These are phyloP conservation scores for Penicillium sp. DNA, from an alignment of 2,329 filamentous ascomycete genomes.

Conservation along the genomic window DNA sequence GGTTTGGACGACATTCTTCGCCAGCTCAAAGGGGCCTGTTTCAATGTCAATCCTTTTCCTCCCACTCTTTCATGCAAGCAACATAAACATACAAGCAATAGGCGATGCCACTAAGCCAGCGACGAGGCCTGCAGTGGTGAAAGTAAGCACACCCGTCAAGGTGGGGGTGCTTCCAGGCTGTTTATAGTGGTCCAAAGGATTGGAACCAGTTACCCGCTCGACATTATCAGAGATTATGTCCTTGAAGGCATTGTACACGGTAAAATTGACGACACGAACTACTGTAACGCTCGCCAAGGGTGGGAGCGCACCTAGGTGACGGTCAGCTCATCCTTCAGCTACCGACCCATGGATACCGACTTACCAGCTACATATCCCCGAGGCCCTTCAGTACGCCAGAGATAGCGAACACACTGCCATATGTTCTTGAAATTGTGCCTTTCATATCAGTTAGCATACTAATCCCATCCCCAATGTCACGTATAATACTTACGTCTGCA, in stretches of 20 bases:
- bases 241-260: conserved; percentile 45
- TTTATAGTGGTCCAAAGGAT: conserved; percentile 41
- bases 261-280: conserved; percentile 46
- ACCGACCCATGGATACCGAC: conserved; percentile 2
- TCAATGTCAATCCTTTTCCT: neutral
- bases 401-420: conserved; percentile 42
- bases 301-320: conserved; percentile 39
- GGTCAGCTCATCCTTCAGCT: neutral
- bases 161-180: conserved; percentile 42
- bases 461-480: neutral
- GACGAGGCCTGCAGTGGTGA: conserved; percentile 41
- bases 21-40: conserved; percentile 46
- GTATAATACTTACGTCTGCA: conserved; percentile 44
- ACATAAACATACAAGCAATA: conserved; percentile 40
- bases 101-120: conserved; percentile 43
- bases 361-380: conserved; percentile 48
- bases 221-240: conserved; percentile 39
- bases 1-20: conserved; percentile 50
- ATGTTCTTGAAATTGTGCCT: conserved; percentile 47
- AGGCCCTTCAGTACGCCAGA: conserved; percentile 47
- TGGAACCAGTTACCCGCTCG: conserved; percentile 39
- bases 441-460: conserved; percentile 3
- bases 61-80: neutral
- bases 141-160: conserved; percentile 40
- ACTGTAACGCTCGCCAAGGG: conserved; percentile 46